Evolutionary conservation across 495 filamentous ascomycete species (phyloP).

Genomic region (Neurospora intermedia): DNA sequence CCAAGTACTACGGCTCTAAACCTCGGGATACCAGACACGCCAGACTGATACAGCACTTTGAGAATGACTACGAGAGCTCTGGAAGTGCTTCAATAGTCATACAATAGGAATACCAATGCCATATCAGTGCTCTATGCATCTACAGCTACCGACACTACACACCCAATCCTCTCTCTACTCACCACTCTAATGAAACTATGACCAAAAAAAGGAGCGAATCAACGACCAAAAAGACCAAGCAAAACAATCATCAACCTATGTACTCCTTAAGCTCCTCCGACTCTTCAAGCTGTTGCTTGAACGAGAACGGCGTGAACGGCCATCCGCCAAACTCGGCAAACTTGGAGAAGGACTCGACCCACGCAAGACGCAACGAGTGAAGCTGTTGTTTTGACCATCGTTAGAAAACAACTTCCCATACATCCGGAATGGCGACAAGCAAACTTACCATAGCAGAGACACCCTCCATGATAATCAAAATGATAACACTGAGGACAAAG

Average conservation of each 20-base stretch:
- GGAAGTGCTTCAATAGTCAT: no score
- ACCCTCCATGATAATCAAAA: constrained; percentile 52
- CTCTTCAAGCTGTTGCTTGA: constrained; percentile 78
- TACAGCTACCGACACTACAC: not conserved
- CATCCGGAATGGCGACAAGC: not conserved
- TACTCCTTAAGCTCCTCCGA: constrained; percentile 47
- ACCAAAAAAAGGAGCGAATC: not conserved
- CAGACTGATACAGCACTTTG: no score
- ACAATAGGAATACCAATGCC: not conserved
- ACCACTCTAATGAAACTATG: not conserved
- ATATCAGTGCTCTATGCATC: not conserved
- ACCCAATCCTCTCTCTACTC: not conserved
- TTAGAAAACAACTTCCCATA: not conserved
- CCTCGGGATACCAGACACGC: not conserved
- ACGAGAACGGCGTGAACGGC: constrained; percentile 87
- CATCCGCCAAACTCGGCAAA: constrained; percentile 95
- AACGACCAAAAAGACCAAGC: not conserved
- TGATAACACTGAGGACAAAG: constrained; percentile 73
- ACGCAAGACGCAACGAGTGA: constrained; percentile 90
- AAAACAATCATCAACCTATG: constrained; percentile 20
- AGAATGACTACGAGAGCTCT: no score
- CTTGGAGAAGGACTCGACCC: constrained; percentile 99
- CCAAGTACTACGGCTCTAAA: not conserved
- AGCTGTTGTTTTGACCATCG: constrained; percentile 28
- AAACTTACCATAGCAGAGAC: constrained; percentile 39